Evolutionary conservation across 1,284 basidiomycete genomes (phyloP), one percentile per base, ranked within the genome.

Genomic region (Rhodotorula sp.): DNA sequence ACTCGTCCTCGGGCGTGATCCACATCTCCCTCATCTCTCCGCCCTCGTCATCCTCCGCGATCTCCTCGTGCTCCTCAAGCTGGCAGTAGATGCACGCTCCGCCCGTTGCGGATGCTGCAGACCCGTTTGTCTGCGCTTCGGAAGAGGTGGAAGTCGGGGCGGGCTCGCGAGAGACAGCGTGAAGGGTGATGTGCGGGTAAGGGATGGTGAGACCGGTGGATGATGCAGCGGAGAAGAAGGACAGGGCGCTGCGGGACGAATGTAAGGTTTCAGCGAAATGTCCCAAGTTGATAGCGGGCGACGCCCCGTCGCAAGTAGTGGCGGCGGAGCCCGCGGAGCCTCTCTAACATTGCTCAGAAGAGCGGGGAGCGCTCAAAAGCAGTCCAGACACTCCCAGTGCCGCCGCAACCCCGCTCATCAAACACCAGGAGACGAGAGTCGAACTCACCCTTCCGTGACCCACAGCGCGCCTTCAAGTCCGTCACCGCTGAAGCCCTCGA

Each of bases 141-240:
- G 32, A 11, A 8, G 55, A 15, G 9, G 46, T 17, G 4, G 49
- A 2, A 0, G 68, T 8, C 8, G 57, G 49, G 2, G 68, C 60
- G 8, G 70, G 85, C 15, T 85, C 84, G 54, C 91, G 87, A 0
- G 91, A 91, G 62, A 93, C 85, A 27, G 93, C 93, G 76, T 96
- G 93, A 4, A 96, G 85, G 1, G 90, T 94, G 75, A 96, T 89
- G 9, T 87, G 83, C 24, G 90, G 91, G 79, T 92, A 95, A 67
- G 87, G 83, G 77, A 95, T 85, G 75, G 89, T 86, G 79, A 94
- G 89, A 24, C 91, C 92, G 32, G 65, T 59, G 13, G 61, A 60
- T 27, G 69, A 27, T 4, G 85, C 83, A 7, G 83, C 76, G 10
- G 89, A 88, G 79, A 90, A 84, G 84, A 92, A 94, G 0, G 87